A percentile compares a stretch with the other conserved stretches of the same genome.
phyloP scores from a whole-genome alignment of 164 flowering plant genomes.

The Vitis rupestris region DNA sequence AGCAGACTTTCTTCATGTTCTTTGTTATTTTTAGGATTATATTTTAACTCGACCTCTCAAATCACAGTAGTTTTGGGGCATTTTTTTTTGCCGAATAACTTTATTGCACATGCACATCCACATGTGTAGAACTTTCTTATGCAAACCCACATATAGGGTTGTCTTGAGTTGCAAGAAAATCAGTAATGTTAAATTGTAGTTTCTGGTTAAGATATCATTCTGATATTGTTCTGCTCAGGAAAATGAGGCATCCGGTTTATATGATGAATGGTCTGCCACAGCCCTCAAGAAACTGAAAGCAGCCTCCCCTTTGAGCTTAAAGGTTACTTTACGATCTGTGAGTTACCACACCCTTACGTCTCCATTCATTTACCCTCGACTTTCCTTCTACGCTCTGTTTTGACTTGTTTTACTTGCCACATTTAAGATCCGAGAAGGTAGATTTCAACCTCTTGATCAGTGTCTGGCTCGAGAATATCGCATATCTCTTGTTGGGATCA shows the following conservation, averaged over 20 bases:
- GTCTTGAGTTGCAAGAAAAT: neutral
- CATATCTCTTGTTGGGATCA: conserved; percentile 58
- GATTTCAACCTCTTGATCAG: conserved; percentile 81
- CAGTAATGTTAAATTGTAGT: too few relatives aligned
- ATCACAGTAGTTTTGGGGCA: too few relatives aligned
- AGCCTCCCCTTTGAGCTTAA: conserved; percentile 86
- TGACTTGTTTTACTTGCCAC: neutral
- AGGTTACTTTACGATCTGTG: conserved; percentile 76
- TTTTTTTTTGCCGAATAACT: too few relatives aligned
- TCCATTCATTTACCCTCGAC: neutral
- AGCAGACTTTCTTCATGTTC: too few relatives aligned
- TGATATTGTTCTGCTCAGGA: conserved; percentile 36
- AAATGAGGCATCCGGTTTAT: conserved; percentile 49
- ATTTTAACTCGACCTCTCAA: too few relatives aligned
- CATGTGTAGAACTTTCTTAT: too few relatives aligned
- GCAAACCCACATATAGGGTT: neutral
- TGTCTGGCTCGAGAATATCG: conserved; percentile 83
- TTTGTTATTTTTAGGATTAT: too few relatives aligned
- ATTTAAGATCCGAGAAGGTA: conserved; percentile 77
- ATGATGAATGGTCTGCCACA: conserved; percentile 53
- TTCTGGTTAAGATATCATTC: neutral
- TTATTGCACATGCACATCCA: too few relatives aligned
- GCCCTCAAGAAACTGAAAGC: conserved; percentile 61
- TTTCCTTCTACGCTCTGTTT: neutral
- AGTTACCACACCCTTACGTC: conserved; percentile 25